Conservation (phyloP, 345 rosid genomes). For the Combretum micranthum region DNA sequence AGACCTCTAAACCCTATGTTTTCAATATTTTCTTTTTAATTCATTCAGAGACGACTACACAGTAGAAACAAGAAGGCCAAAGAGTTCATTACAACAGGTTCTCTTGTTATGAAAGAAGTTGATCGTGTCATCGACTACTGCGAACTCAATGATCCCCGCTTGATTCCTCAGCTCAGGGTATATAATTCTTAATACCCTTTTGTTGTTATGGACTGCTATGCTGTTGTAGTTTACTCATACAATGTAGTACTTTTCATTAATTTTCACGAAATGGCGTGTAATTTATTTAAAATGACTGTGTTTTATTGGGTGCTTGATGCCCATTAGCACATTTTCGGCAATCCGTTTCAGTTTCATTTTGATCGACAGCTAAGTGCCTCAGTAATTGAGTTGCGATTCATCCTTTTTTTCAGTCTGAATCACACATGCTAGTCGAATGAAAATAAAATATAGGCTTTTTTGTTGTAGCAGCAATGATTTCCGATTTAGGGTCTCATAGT, state of each 20-base stretch:
- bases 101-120: slow-evolving; percentile 79
- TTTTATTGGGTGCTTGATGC: too few relatives aligned
- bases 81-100: slow-evolving; percentile 87
- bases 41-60: slow-evolving; percentile 61
- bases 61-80: slow-evolving; percentile 78
- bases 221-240: not conserved
- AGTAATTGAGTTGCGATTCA: too few relatives aligned
- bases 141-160: slow-evolving; percentile 80
- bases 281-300: too few relatives aligned
- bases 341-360: too few relatives aligned
- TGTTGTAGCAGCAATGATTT: too few relatives aligned
- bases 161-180: slow-evolving; percentile 76
- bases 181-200: not conserved
- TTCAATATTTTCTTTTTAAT: not conserved
- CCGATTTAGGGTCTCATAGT: too few relatives aligned
- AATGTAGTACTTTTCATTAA: not conserved
- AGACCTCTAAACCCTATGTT: too few relatives aligned
- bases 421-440: too few relatives aligned
- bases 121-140: slow-evolving; percentile 83
- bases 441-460: too few relatives aligned
- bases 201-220: not conserved
- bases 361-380: too few relatives aligned
- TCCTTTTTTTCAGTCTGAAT: too few relatives aligned
- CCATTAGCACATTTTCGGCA: too few relatives aligned
- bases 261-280: not conserved